Percentiles rank a stretch among this genome's conserved stretches.
phyloP scores from a whole-genome alignment of 2,329 filamentous ascomycete genomes.

The Colletotrichum sp. region DNA sequence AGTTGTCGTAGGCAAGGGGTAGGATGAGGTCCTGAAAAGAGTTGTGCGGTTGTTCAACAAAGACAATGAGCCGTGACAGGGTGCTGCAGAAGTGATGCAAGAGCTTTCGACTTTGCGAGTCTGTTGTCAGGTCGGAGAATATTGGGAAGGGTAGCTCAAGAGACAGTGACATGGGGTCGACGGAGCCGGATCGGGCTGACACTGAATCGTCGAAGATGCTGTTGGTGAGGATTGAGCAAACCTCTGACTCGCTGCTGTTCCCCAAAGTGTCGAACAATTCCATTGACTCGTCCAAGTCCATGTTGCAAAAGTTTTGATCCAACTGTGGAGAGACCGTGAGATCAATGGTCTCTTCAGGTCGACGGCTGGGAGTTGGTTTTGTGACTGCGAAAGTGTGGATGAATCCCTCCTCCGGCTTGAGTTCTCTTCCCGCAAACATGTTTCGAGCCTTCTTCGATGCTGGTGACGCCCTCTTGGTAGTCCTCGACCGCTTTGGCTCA shows the following conservation, averaged over 20 bases:
- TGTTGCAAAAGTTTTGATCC: not conserved
- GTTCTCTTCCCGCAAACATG: not conserved
- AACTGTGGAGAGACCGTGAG: not conserved
- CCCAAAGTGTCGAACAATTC: not conserved
- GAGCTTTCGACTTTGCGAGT: not conserved
- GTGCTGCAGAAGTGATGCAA: not conserved
- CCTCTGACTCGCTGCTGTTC: not conserved
- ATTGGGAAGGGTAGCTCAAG: not conserved
- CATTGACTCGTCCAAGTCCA: not conserved
- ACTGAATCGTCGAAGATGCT: not conserved
- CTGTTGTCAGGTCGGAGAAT: not conserved
- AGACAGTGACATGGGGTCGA: not conserved
- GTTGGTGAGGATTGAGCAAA: not conserved
- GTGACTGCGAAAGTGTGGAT: not conserved
- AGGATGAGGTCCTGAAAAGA: not conserved
- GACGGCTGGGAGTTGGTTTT: not conserved
- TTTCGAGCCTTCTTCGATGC: not conserved
- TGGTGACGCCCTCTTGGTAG: not conserved
- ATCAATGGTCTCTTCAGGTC: not conserved
- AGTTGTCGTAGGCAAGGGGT: not conserved
- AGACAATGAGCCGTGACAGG: not conserved
- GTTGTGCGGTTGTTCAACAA: not conserved
- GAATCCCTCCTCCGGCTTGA: not conserved
- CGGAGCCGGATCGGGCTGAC: not conserved
- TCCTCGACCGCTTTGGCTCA: not conserved